Percentiles rank a stretch among this genome's conserved stretches.
phyloP scores from a whole-genome alignment of 371 early-diverging fungal genomes.

The Zopfochytrium polystomum region DNA sequence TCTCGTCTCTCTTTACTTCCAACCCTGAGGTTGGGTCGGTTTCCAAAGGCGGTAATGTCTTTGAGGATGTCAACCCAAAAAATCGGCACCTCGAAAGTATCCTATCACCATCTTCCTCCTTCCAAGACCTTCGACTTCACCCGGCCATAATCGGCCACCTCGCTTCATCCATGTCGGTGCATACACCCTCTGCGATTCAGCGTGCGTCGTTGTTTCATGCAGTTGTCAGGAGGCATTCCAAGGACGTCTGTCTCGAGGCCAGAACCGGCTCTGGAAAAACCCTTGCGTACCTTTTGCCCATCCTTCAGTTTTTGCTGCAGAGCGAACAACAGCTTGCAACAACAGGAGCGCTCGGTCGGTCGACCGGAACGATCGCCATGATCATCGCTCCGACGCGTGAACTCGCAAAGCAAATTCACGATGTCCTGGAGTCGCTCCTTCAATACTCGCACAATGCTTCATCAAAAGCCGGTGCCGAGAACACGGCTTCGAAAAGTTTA shows the following conservation, averaged over 20 bases:
- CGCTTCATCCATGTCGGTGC: conserved; percentile 59
- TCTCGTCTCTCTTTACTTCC: conserved; percentile 58
- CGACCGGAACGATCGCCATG: conserved; percentile 69
- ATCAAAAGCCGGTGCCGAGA: conserved; percentile 1
- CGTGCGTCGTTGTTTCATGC: conserved; percentile 65
- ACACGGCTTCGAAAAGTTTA: conserved; percentile 8
- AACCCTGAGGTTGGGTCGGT: conserved; percentile 36
- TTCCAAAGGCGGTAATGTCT: neutral
- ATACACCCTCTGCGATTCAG: conserved; percentile 70
- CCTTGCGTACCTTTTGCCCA: conserved; percentile 90
- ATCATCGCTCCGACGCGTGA: conserved; percentile 97
- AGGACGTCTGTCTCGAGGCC: conserved; percentile 88
- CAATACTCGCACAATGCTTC: conserved; percentile 19
- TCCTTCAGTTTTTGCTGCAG: conserved; percentile 46
- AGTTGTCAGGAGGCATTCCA: conserved; percentile 32
- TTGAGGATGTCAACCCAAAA: conserved; percentile 5
- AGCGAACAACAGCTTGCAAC: conserved; percentile 11
- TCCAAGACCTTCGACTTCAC: conserved; percentile 72
- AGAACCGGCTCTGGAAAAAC: conserved; percentile 99
- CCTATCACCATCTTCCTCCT: conserved; percentile 42
- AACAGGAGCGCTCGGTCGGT: conserved; percentile 25
- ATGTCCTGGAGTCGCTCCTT: conserved; percentile 68
- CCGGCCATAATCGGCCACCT: conserved; percentile 64
- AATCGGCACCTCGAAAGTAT: neutral
- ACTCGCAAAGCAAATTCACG: conserved; percentile 92